Percentiles rank a stretch among this genome's conserved stretches.
Evolutionary conservation across 2,329 filamentous ascomycete genomes (phyloP).

Genomic region (Macroventuria anomochaeta): DNA sequence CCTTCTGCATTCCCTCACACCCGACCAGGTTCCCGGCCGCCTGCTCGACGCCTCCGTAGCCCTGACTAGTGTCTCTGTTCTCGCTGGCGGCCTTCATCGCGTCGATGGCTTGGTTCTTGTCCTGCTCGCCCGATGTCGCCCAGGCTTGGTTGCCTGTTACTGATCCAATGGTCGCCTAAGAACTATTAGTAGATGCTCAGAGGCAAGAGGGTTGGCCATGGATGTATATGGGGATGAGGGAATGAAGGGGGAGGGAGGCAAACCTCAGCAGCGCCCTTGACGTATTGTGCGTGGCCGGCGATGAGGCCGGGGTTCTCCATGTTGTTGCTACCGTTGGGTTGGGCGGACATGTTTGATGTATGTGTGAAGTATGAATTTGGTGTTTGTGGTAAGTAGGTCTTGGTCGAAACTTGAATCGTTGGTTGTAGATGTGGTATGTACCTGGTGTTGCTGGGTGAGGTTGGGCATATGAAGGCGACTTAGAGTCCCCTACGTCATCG

Average conservation of each 20-base stretch:
- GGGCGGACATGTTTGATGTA: constrained; percentile 30
- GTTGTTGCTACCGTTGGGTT: constrained; percentile 21
- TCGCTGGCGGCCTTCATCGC: constrained; percentile 68
- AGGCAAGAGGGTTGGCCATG: too few relatives aligned
- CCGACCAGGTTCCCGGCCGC: constrained; percentile 67
- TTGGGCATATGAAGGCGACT: constrained; percentile 7
- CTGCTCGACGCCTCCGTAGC: constrained; percentile 70
- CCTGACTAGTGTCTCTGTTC: constrained; percentile 61
- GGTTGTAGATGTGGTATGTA: too few relatives aligned
- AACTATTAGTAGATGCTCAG: too few relatives aligned
- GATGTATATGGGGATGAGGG: too few relatives aligned
- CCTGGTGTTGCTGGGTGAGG: neutral
- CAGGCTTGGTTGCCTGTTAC: constrained; percentile 68
- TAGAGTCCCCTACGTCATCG: constrained; percentile 9
- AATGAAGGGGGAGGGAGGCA: neutral
- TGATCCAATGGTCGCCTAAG: constrained; percentile 65
- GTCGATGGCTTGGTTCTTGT: constrained; percentile 67
- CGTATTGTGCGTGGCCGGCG: constrained; percentile 69
- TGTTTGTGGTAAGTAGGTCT: too few relatives aligned
- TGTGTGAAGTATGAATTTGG: neutral
- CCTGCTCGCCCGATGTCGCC: constrained; percentile 68
- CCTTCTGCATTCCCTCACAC: constrained; percentile 71
- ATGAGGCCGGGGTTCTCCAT: constrained; percentile 64
- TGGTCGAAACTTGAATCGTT: too few relatives aligned
- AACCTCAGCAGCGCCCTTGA: constrained; percentile 72